A percentile compares a stretch with the other conserved stretches of the same genome.
phyloP scores from a whole-genome alignment of 108 stramenopile genomes.

The Chaetoceros muelleri region DNA sequence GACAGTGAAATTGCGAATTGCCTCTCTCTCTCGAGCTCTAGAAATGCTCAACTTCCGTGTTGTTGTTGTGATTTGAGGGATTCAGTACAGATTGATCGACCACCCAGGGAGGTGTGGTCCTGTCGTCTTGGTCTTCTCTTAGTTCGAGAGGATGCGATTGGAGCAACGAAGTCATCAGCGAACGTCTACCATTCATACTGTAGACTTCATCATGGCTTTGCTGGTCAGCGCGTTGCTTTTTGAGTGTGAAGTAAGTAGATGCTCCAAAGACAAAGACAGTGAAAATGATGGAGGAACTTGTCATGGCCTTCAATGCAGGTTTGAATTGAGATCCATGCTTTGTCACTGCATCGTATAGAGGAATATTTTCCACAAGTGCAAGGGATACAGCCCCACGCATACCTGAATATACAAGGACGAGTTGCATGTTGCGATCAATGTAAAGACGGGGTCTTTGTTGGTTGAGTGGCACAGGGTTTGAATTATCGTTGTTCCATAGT shows the following conservation, averaged over 20 bases:
- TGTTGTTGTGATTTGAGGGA: no score
- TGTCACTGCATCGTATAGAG: constrained; percentile 63
- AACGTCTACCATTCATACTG: background rate
- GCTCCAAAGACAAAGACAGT: constrained; percentile 81
- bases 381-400: constrained; percentile 86
- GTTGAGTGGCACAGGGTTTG: background rate
- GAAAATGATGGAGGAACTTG: constrained; percentile 79
- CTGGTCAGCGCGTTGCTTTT: background rate
- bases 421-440: constrained; percentile 69
- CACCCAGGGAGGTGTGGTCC: background rate
- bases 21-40: no score
- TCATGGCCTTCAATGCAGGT: constrained; percentile 82
- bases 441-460: constrained; percentile 31
- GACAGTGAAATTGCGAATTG: no score
- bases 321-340: constrained; percentile 72
- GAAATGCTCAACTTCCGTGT: no score
- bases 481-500: constrained; percentile 6
- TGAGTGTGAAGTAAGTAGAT: constrained; percentile 49
- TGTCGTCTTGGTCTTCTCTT: background rate
- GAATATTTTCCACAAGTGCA: constrained; percentile 84
- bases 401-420: constrained; percentile 78
- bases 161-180: background rate
- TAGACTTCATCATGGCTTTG: background rate
- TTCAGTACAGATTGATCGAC: no score
- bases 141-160: background rate